phyloP scores from a whole-genome alignment of 2,329 filamentous ascomycete genomes.

The Albophoma yamanashiensis region DNA sequence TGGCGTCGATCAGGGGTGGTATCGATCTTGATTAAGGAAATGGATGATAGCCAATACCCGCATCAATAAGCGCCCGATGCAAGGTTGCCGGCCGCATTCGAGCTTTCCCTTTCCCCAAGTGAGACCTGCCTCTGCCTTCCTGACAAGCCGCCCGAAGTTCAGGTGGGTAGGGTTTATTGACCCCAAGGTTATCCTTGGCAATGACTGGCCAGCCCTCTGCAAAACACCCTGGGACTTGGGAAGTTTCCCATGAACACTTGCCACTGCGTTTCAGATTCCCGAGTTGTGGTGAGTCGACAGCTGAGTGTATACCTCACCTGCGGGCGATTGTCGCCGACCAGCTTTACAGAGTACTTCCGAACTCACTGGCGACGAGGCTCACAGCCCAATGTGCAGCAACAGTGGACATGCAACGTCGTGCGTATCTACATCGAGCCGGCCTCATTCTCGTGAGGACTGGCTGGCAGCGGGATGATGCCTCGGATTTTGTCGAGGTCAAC shows the following conservation, averaged over 20 bases:
- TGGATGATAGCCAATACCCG: not conserved
- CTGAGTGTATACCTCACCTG: too few species aligned
- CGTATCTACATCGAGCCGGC: not conserved
- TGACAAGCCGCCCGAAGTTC: not conserved
- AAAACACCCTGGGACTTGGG: not conserved
- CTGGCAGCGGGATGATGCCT: not conserved
- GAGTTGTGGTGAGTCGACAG: not conserved
- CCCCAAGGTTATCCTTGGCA: not conserved
- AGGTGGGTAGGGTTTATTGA: not conserved
- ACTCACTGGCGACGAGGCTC: not conserved
- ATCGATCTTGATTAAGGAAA: not conserved
- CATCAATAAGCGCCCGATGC: not conserved
- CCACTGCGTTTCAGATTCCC: not conserved
- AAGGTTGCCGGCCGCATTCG: not conserved
- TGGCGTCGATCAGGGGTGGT: not conserved
- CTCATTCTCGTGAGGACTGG: not conserved
- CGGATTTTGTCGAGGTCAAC: not conserved
- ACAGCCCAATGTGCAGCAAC: not conserved
- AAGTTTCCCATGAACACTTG: not conserved
- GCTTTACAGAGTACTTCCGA: not conserved
- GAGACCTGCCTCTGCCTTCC: not conserved
- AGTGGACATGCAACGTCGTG: not conserved
- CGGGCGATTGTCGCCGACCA: not conserved
- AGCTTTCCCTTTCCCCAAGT: too few species aligned
- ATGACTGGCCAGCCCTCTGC: not conserved